Conservation (phyloP, 257 asterid species). For the Lantana camara region DNA sequence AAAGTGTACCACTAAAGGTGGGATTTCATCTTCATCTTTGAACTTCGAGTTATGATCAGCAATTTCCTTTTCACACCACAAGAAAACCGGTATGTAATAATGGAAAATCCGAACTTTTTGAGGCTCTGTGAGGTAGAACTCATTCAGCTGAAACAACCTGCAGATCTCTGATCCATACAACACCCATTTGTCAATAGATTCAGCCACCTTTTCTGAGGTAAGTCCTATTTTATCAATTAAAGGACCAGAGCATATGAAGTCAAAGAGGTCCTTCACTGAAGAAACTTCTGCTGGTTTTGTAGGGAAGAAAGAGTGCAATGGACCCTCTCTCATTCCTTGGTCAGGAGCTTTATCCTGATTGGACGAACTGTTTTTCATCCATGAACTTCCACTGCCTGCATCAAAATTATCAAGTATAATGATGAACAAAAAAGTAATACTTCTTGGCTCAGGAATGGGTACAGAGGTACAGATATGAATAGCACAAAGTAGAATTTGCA, state of each 20-base stretch:
- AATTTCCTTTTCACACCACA: constrained; percentile 93
- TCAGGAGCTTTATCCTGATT: constrained; percentile 28
- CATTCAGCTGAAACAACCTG: constrained; percentile 78
- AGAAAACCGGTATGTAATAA: constrained; percentile 91
- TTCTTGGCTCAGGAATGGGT: background rate
- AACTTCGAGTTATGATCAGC: constrained; percentile 58
- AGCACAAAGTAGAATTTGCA: constrained; percentile 1
- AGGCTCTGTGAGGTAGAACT: constrained; percentile 69
- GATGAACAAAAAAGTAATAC: background rate
- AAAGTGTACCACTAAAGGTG: constrained; percentile 83
- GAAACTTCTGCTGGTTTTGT: constrained; percentile 55
- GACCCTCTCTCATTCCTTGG: constrained; percentile 43
- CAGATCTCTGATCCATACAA: constrained; percentile 76
- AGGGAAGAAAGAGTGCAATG: constrained; percentile 45
- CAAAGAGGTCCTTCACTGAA: constrained; percentile 71
- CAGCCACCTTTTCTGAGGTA: constrained; percentile 74
- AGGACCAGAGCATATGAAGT: constrained; percentile 83
- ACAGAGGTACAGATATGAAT: background rate
- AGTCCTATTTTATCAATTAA: constrained; percentile 63
- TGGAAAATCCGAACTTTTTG: constrained; percentile 83
- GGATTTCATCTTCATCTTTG: constrained; percentile 69
- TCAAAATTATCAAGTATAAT: constrained; percentile 17
- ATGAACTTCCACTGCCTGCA: constrained; percentile 59
- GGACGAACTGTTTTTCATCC: constrained; percentile 56
- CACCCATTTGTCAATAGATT: constrained; percentile 85